phyloP scores from a whole-genome alignment of 2,329 filamentous ascomycete species.

The Nemania sp. region DNA sequence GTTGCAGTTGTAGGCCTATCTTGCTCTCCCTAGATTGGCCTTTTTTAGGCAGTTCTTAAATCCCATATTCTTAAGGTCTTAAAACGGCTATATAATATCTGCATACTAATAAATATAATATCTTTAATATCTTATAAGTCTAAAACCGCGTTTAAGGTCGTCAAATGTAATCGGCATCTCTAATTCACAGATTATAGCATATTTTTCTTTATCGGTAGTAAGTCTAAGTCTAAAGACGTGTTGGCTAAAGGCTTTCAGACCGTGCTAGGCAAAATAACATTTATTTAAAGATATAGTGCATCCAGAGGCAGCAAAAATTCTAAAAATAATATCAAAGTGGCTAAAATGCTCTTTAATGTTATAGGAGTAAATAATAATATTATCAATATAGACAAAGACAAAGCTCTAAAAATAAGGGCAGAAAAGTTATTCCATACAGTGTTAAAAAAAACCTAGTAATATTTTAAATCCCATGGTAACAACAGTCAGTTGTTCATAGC shows the following conservation, averaged over 20 bases:
- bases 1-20: background rate
- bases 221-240: background rate
- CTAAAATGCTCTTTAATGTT: background rate
- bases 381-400: background rate
- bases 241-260: background rate
- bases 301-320: background rate
- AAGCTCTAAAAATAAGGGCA: no score
- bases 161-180: background rate
- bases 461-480: background rate
- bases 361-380: background rate
- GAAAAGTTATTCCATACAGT: background rate
- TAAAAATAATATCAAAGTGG: background rate
- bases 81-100: background rate
- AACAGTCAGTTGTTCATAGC: background rate
- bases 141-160: background rate
- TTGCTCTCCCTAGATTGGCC: background rate
- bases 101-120: background rate
- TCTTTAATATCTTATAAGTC: background rate
- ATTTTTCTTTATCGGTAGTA: background rate
- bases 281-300: background rate
- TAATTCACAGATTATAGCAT: background rate
- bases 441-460: background rate
- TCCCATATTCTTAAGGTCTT: background rate
- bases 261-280: background rate
- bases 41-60: slow-evolving; percentile 7